Evolutionary conservation across 2,329 filamentous ascomycete genomes (phyloP), one percentile per base, ranked within the genome.

Genomic region (Microcyclospora pomicola): DNA sequence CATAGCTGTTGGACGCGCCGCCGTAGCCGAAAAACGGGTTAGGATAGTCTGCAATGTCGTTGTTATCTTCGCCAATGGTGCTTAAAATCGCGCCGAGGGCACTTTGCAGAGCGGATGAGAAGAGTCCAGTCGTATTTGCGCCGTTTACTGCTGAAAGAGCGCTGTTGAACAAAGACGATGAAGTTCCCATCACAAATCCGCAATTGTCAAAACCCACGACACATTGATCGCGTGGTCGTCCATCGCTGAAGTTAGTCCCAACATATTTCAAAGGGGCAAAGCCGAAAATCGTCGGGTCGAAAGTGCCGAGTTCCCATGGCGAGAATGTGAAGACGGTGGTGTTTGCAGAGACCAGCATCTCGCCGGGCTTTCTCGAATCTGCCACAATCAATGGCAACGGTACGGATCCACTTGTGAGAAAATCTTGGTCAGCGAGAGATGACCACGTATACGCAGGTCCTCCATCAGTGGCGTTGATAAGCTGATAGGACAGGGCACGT

Each of bases 121-220:
- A 41, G 1, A 64, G 55, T 2, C 71, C 54, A 16, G 62, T 59
- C 15, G 60, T 58, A 9, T 58, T 52, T 5, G 56, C 50, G 28
- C 56, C 58, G 46, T 83, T 71, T 39, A 88, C 65, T 9, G 74
- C 61, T 2, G 86, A 66, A 13, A 93, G 61, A 50, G 82, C 72
- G 50, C 77, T 67, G 62, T 93, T 94, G 69, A 94, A 94, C 2
- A 94, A 68, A 0, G 82, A 80, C 1, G 79, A 84, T 15, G 80
- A 85, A 0, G 86, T 93, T 36, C 86, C 86, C 75, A 93, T 85
- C 16, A 93, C 66, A 53, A 74, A 94, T 6, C 83, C 83, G 15
- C 73, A 72, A 49, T 86, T 86, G 60, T 94, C 87, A 45, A 86
- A 86, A 1, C 87, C 87, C 6, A 71, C 67, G 12, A 92, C 70